Evolutionary conservation across 148 eudicot species (phyloP).

Genomic region (Mesembryanthemum crystallinum): DNA sequence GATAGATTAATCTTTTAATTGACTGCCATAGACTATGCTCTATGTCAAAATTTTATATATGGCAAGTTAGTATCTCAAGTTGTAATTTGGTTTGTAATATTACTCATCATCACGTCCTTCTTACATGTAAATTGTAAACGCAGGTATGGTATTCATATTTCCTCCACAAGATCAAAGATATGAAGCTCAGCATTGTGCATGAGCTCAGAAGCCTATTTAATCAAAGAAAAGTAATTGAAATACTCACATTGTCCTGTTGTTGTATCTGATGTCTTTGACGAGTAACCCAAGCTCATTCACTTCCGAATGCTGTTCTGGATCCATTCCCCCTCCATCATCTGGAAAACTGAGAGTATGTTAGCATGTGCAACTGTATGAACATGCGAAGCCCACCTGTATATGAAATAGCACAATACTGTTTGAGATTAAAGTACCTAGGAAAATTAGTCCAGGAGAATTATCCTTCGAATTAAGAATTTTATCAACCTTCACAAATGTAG

Average conservation of each 20-base stretch:
- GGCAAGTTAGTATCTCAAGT: background rate
- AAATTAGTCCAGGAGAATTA: constrained; percentile 82
- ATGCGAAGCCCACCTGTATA: background rate
- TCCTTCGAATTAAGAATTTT: constrained; percentile 64
- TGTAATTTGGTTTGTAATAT: background rate
- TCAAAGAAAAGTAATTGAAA: background rate
- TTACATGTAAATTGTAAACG: background rate
- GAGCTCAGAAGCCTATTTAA: background rate
- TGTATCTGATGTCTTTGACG: constrained; percentile 75
- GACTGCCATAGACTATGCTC: no score
- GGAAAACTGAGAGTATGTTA: constrained; percentile 21
- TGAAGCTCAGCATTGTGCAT: background rate
- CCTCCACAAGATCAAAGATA: background rate
- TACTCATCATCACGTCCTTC: background rate
- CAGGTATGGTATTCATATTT: background rate
- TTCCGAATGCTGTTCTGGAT: constrained; percentile 81
- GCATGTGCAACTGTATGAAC: background rate
- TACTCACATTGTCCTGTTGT: constrained; percentile 91
- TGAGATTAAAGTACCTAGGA: constrained; percentile 52
- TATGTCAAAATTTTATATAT: background rate
- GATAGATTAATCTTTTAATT: no score
- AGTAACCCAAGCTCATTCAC: constrained; percentile 99
- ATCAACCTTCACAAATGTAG: constrained; percentile 89
- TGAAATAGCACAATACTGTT: constrained; percentile 5
- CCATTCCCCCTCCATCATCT: constrained; percentile 99